Base-by-base conservation (phyloP, 2,329 filamentous ascomycete species). In the Botrytis galanthina region DNA sequence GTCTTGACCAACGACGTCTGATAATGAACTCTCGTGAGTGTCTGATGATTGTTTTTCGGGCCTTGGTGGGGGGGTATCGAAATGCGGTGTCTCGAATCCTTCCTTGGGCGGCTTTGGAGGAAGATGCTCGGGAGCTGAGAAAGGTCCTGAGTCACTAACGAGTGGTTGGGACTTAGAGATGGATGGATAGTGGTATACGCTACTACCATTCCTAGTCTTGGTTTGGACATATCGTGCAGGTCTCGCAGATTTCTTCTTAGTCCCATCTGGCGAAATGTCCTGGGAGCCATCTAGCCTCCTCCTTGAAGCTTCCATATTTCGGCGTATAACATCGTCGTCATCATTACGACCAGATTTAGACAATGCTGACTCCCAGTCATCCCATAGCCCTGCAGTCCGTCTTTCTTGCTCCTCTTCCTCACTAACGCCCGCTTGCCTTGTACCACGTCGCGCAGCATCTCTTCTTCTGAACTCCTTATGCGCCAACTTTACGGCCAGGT, bases 401-500 rank as follows among this genome's bases (percentile, higher is more conserved):
- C 88, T 86, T 70, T 84, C 83, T 73, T 86, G 85, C 75, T 90
- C 88, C 74, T 89, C 87, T 71, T 88, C 86, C 67, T 86, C 85
- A 0, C 86, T 84, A 2, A 89, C 84, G 0, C 87, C 89, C 39
- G 88, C 86, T 76, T 89, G 86, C 46, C 87, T 86, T 39, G 86
- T 88, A 18, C 86, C 87, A 76, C 84, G 87, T 74, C 89, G 85
- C 60, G 85, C 86, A 22, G 87, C 89, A 78, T 92, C 90, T 76
- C 93, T 86, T 60, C 92, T 86, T 73, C 84, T 85, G 73, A 94
- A 87, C 82, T 97, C 93, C 72, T 88, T 88, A 75, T 91, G 90
- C 0, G 93, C 93, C 44, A 97, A 82, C 76, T 91, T 88, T 10
- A 97, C 90, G 0, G 94, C 94, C 63, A 97, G 83, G 18, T 95